Conservation (phyloP, 129 eudicot species). For the Chrysanthemum seticuspe region DNA sequence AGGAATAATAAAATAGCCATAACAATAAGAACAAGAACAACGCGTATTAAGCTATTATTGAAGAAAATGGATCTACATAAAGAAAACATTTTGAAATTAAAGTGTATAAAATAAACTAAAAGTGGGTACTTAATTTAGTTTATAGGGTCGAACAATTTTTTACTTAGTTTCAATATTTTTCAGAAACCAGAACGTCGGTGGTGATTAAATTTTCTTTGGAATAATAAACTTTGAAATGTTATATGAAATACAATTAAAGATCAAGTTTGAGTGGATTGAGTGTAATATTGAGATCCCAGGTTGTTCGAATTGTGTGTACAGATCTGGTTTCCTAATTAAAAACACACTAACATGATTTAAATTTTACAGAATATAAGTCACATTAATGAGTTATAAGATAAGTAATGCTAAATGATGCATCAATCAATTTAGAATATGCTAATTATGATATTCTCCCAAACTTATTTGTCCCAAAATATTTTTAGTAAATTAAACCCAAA, state of each 20-base stretch:
- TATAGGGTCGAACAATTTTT: neutral
- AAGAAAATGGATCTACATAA: neutral
- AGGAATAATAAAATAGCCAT: too few relatives aligned
- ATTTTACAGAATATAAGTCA: neutral
- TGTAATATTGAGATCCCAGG: constrained; percentile 33
- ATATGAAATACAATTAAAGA: neutral
- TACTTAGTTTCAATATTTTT: too few relatives aligned
- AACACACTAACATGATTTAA: constrained; percentile 19
- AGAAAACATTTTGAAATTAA: too few relatives aligned
- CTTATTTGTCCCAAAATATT: too few relatives aligned
- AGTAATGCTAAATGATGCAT: too few relatives aligned
- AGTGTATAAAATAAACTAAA: neutral
- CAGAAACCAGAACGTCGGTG: constrained; percentile 12
- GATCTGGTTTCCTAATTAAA: constrained; percentile 31
- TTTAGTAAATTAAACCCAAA: too few relatives aligned
- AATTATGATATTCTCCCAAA: too few relatives aligned
- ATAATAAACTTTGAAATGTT: constrained; percentile 8
- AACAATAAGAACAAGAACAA: too few relatives aligned
- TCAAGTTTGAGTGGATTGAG: constrained; percentile 16
- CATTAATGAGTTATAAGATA: too few relatives aligned
- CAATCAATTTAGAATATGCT: too few relatives aligned
- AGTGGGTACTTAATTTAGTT: neutral
- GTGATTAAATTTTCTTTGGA: neutral
- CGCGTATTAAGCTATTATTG: too few relatives aligned
- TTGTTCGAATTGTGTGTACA: constrained; percentile 37